Evolutionary conservation across 176 grass and related monocot genomes (phyloP).

Genomic region (Leersia perrieri): DNA sequence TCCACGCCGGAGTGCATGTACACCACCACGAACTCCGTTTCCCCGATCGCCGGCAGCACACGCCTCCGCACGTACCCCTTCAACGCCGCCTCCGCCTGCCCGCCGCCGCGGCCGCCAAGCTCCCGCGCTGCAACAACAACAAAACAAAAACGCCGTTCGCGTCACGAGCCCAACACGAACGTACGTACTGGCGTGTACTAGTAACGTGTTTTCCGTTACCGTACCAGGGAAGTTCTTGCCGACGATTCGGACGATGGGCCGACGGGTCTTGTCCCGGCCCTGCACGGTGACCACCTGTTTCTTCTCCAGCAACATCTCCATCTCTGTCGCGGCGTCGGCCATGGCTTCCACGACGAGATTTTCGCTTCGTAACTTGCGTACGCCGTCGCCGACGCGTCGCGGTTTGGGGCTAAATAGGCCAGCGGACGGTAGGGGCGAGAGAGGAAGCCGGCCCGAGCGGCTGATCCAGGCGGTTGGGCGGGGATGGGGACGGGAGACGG

Average conservation of each 20-base stretch:
- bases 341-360: too few relatives aligned
- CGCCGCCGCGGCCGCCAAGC: constrained; percentile 54
- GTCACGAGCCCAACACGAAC: not conserved
- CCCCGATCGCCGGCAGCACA: constrained; percentile 49
- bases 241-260: constrained; percentile 64
- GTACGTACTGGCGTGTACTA: too few relatives aligned
- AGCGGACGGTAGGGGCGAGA: not conserved
- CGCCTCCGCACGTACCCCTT: constrained; percentile 38
- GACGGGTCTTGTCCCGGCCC: constrained; percentile 56
- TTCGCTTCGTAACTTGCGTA: too few relatives aligned
- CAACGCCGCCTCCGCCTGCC: constrained; percentile 39
- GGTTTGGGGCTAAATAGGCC: not conserved
- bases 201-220: not conserved
- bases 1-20: constrained; percentile 69
- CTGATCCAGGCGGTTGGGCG: not conserved
- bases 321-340: not conserved
- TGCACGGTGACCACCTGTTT: constrained; percentile 51
- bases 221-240: constrained; percentile 78
- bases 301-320: constrained; percentile 40
- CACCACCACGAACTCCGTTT: constrained; percentile 51
- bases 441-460: not conserved
- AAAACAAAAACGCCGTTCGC: not conserved
- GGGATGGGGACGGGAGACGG: constrained; percentile 11
- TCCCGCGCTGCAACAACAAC: constrained; percentile 32
- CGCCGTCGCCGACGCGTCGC: not conserved